Base-by-base conservation (phyloP, 768 basidiomycete species). In the Amanita molliuscula region DNA sequence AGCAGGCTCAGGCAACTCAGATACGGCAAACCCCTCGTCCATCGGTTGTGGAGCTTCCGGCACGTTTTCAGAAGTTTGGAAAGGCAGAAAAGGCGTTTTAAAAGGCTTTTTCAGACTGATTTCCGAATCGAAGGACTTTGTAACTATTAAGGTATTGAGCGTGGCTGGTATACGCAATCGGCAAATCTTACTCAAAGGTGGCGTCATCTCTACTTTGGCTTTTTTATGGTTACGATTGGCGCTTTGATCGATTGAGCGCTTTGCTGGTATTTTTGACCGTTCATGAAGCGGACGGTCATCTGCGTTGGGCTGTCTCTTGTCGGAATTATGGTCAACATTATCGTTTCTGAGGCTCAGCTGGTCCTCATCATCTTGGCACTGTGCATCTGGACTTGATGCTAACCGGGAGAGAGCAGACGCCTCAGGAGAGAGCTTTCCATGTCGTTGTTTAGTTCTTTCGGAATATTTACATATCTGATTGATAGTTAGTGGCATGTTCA, bases 381-480 rank as follows among this genome's bases (percentile, higher is more conserved):
- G 21, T 11, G 45, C 55, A 28, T 56, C 53, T 5, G 50, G 37
- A 13, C 53, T 55, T 10, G 55, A 48, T 21, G 43, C 48, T 10
- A 59, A 53, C 46, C 63, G 61, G 6, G 57, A 55, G 3, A 50
- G 50, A n/a, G 62, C 66, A 48, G 56, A 55, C 51, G 66, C 64
- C 40, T 59, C 56, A 1, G 69, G 61, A 0, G 79, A 75, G 3
- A 89, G 69, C n/a, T 72, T 74, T 21, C 55, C 58, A 50, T 76
- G 73, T 23, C 73, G 72, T 2, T 61, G 65, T 46, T 62, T 70
- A 0, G 78, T 75, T 65, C 82, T 88, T 20, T 81, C 81, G 0
- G 86, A 84, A 54, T 80, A 79, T 64, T 84, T 88, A 67, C 89
- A 91, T 3, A 88, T 74, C 88, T 90, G 4, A 21, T 15, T 48